These are phyloP conservation scores for Cardiospermum halicacabum DNA, from an alignment of 345 rosid genomes.

Conservation along the genomic window DNA sequence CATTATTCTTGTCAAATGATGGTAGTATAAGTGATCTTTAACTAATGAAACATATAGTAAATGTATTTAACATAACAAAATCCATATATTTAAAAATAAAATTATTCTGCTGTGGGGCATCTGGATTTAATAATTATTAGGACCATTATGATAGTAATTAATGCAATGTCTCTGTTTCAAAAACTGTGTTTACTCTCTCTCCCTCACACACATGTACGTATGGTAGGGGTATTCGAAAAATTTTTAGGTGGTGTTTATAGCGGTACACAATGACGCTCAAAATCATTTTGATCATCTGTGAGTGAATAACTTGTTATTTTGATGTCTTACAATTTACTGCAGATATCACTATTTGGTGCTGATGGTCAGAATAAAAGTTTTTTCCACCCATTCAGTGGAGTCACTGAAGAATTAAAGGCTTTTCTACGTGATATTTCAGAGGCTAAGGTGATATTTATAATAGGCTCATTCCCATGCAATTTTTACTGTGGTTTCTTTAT, in stretches of 20 bases:
- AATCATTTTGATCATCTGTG: background rate
- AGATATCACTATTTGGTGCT: constrained; percentile 54
- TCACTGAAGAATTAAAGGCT: constrained; percentile 76
- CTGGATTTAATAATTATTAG: no score
- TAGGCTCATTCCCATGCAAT: background rate
- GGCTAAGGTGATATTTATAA: constrained; percentile 50
- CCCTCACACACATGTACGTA: background rate
- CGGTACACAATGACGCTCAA: background rate
- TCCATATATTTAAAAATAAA: no score
- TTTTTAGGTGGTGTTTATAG: background rate
- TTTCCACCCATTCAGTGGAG: constrained; percentile 87
- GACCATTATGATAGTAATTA: no score
- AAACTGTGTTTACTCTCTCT: no score
- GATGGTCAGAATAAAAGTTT: constrained; percentile 52
- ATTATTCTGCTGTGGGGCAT: no score
- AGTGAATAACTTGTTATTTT: constrained; percentile 4
- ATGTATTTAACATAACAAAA: no score
- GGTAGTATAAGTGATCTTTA: background rate
- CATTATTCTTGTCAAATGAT: background rate
- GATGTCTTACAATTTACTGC: constrained; percentile 14
- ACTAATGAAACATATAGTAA: no score
- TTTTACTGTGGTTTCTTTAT: background rate
- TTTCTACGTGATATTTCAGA: constrained; percentile 64
- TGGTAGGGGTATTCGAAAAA: constrained; percentile 3
- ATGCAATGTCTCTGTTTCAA: no score